A percentile compares a stretch with the other conserved stretches of the same genome.
phyloP scores from a whole-genome alignment of 1,284 basidiomycete genomes.

The Sporisorium reilianum region DNA sequence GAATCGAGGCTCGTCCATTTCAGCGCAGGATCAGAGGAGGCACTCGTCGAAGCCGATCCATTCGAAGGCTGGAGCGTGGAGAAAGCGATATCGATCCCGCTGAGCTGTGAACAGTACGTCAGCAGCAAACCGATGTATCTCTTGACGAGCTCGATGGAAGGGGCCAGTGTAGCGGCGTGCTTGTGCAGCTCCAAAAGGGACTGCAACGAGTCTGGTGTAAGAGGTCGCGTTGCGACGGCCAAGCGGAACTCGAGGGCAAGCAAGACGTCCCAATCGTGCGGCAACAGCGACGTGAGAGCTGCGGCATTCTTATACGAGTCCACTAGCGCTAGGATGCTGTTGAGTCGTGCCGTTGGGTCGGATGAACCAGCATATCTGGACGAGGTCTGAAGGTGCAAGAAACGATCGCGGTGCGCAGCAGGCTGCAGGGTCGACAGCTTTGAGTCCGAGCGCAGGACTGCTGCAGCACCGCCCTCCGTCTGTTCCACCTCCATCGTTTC shows the following conservation, averaged over 20 bases:
- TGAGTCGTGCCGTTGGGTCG: conserved; percentile 20
- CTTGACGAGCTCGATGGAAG: conserved; percentile 29
- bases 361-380: conserved; percentile 28
- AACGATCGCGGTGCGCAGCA: conserved; percentile 30
- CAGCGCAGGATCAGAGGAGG: conserved; percentile 17
- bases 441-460: neutral
- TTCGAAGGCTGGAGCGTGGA: neutral
- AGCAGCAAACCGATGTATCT: conserved; percentile 41
- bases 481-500: neutral
- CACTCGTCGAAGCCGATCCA: neutral
- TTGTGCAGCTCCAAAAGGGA: conserved; percentile 44
- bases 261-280: conserved; percentile 34
- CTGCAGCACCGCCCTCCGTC: neutral
- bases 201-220: conserved; percentile 31
- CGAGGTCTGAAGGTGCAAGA: conserved; percentile 29
- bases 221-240: conserved; percentile 19
- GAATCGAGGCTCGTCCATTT: conserved; percentile 40
- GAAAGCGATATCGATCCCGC: conserved; percentile 8
- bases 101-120: conserved; percentile 23
- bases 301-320: conserved; percentile 25
- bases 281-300: conserved; percentile 1
- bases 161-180: conserved; percentile 18
- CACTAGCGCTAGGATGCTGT: conserved; percentile 20
- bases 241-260: conserved; percentile 32
- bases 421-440: conserved; percentile 23